phyloP scores from a whole-genome alignment of 2,329 filamentous ascomycete genomes.

The Dothidotthia symphoricarpi region DNA sequence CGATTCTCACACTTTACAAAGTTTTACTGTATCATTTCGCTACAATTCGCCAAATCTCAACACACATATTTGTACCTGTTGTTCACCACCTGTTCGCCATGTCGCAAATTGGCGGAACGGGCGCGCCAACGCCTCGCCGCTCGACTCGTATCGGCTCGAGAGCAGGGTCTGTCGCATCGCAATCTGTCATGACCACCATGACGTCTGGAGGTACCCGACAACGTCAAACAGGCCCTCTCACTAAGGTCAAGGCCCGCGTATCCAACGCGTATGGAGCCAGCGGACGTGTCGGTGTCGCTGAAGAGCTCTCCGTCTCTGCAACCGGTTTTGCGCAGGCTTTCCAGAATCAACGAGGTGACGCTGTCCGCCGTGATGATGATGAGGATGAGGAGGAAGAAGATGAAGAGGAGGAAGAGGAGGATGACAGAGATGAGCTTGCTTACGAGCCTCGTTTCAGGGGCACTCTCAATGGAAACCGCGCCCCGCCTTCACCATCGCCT shows the following conservation, averaged over 20 bases:
- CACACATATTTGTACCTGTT: not conserved
- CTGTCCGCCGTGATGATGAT: constrained; percentile 23
- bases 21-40: not conserved
- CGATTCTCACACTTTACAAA: too few relatives aligned
- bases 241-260: constrained; percentile 31
- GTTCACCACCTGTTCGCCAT: constrained; percentile 9
- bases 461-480: constrained; percentile 8
- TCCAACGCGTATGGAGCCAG: constrained; percentile 41
- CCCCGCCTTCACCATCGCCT: constrained; percentile 9
- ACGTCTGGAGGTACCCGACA: constrained; percentile 17
- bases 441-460: constrained; percentile 15
- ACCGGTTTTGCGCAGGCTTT: constrained; percentile 38
- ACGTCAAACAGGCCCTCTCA: constrained; percentile 26
- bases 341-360: constrained; percentile 26
- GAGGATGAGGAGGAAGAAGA: constrained; percentile 16
- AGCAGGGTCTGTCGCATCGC: constrained; percentile 28
- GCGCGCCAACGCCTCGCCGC: constrained; percentile 31
- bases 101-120: constrained; percentile 23
- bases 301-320: constrained; percentile 25
- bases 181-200: constrained; percentile 19
- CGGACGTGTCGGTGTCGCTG: constrained; percentile 32
- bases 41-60: not conserved
- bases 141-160: constrained; percentile 30
- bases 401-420: constrained; percentile 12
- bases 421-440: constrained; percentile 15